phyloP scores from a whole-genome alignment of 1,284 basidiomycete species.

The Ustilago crameri region DNA sequence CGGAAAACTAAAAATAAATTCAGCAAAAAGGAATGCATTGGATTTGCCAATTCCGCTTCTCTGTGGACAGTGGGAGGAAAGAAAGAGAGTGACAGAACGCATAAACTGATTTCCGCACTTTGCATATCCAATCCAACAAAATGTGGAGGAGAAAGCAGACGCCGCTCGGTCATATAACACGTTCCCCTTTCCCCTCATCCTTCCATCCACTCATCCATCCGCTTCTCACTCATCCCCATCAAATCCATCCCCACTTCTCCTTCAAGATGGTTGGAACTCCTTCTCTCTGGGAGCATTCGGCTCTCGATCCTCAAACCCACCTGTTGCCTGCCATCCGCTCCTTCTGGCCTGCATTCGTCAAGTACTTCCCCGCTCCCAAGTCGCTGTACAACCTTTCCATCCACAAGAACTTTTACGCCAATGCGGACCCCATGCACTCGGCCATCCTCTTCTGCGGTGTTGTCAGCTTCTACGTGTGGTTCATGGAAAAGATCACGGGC shows the following conservation, averaged over 20 bases:
- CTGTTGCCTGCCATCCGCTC: slow-evolving; percentile 44
- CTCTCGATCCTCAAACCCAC: slow-evolving; percentile 42
- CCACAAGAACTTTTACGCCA: slow-evolving; percentile 52
- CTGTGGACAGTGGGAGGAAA: too few relatives aligned
- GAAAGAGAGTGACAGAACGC: too few relatives aligned
- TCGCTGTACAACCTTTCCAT: slow-evolving; percentile 35
- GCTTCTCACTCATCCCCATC: background rate
- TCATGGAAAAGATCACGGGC: slow-evolving; percentile 60
- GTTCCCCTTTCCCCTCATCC: background rate
- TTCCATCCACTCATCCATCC: slow-evolving; percentile 20
- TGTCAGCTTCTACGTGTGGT: slow-evolving; percentile 54
- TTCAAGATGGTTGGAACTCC: slow-evolving; percentile 20
- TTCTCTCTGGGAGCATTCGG: slow-evolving; percentile 45
- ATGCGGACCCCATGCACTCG: slow-evolving; percentile 55
- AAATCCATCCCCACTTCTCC: slow-evolving; percentile 1
- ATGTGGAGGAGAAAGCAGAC: background rate
- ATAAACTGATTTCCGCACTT: too few relatives aligned
- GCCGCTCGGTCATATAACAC: background rate
- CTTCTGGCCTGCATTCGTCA: slow-evolving; percentile 38
- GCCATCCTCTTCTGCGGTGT: slow-evolving; percentile 54
- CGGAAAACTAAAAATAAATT: background rate
- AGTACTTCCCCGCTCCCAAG: slow-evolving; percentile 28
- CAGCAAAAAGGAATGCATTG: background rate
- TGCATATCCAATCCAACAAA: too few relatives aligned
- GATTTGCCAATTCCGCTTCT: background rate